These are phyloP conservation scores for Fusarium algeriense DNA, from an alignment of 2,329 filamentous ascomycete species.

Conservation along the genomic window DNA sequence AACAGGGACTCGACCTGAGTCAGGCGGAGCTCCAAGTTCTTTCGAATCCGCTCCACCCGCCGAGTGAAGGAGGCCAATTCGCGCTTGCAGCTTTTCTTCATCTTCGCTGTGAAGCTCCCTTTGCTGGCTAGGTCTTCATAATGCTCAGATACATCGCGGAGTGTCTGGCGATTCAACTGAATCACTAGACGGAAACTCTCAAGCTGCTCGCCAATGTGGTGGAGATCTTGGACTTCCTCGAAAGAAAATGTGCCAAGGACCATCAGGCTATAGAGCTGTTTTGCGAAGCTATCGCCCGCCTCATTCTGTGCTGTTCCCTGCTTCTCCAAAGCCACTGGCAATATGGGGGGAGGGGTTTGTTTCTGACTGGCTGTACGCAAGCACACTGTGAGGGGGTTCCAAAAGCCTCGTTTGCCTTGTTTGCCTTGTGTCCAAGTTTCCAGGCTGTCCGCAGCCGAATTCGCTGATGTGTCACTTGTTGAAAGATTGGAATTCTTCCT, in stretches of 20 bases:
- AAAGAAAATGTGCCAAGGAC: slow-evolving; percentile 19
- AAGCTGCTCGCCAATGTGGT: slow-evolving; percentile 11
- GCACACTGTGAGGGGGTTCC: neutral
- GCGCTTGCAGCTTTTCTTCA: neutral
- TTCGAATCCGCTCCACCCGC: slow-evolving; percentile 15
- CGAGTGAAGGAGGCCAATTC: neutral
- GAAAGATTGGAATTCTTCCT: neutral
- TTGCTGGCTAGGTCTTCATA: neutral
- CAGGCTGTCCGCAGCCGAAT: too few relatives aligned
- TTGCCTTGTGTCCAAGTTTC: neutral
- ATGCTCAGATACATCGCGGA: slow-evolving; percentile 15
- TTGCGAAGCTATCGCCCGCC: neutral
- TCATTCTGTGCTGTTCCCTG: neutral
- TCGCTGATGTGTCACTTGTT: too few relatives aligned
- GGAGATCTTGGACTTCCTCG: slow-evolving; percentile 7
- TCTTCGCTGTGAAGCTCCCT: neutral
- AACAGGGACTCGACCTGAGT: slow-evolving; percentile 17
- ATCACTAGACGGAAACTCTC: slow-evolving; percentile 20
- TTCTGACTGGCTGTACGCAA: neutral
- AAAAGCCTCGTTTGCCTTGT: neutral
- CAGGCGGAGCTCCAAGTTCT: slow-evolving; percentile 8
- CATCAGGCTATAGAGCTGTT: neutral
- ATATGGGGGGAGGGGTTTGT: neutral
- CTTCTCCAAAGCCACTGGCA: neutral
- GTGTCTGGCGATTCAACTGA: slow-evolving; percentile 8